Conservation (phyloP, 2,329 filamentous ascomycete species). For the Colletotrichum shisoi region DNA sequence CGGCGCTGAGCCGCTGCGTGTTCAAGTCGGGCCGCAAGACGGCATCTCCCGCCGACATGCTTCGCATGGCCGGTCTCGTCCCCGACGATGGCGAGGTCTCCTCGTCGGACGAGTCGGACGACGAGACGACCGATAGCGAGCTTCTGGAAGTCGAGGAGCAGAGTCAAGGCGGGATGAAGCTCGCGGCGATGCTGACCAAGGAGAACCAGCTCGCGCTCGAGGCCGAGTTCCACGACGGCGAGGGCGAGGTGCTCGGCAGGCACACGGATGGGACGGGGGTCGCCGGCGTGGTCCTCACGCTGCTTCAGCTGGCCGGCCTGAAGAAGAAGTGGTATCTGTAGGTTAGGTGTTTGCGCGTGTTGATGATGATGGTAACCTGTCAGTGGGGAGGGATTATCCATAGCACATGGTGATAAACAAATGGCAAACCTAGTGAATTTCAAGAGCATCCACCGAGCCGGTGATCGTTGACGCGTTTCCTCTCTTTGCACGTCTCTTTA, state of each 20-base stretch:
- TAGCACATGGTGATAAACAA: background rate
- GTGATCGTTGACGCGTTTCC: background rate
- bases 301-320: conserved; percentile 47
- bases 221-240: conserved; percentile 44
- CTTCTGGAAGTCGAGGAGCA: conserved; percentile 47
- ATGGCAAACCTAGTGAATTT: too few species aligned
- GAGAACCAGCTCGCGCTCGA: conserved; percentile 46
- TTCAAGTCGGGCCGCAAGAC: conserved; percentile 70
- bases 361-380: too few species aligned
- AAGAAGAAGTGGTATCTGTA: conserved; percentile 45
- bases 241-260: conserved; percentile 48
- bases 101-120: conserved; percentile 30
- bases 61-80: conserved; percentile 67
- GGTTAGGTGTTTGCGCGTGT: background rate
- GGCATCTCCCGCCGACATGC: conserved; percentile 68
- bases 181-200: conserved; percentile 44
- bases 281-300: conserved; percentile 47
- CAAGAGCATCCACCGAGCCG: background rate
- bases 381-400: too few species aligned
- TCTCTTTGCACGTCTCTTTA: too few species aligned
- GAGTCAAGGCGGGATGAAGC: conserved; percentile 47
- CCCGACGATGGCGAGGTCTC: conserved; percentile 50
- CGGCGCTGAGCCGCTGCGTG: conserved; percentile 65
- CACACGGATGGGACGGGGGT: conserved; percentile 50
- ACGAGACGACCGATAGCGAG: background rate